Percentiles rank a stretch among this genome's conserved stretches.
Conservation (phyloP, 495 filamentous ascomycete genomes). For the Xylaria curta region DNA sequence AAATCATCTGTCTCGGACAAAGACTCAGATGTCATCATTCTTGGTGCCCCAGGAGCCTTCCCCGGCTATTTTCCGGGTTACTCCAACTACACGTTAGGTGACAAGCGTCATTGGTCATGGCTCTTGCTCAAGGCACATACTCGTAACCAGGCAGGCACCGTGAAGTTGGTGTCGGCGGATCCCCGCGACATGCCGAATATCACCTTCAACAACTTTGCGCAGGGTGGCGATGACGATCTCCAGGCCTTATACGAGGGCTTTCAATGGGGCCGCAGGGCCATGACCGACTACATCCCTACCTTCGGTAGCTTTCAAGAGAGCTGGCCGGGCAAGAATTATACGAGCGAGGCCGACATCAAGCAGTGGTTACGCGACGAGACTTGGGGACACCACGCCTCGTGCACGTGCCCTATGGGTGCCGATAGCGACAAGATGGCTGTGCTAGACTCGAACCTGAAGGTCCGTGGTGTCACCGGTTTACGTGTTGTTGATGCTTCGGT, state of each 20-base stretch:
- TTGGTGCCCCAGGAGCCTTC: constrained; percentile 40
- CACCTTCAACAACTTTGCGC: constrained; percentile 49
- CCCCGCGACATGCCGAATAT: constrained; percentile 52
- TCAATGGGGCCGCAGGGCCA: constrained; percentile 45
- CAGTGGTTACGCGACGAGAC: constrained; percentile 50
- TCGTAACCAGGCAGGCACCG: constrained; percentile 50
- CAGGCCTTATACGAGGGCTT: constrained; percentile 53
- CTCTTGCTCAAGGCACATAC: constrained; percentile 44
- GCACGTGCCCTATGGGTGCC: constrained; percentile 55
- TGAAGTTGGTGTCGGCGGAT: constrained; percentile 47
- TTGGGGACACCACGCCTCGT: constrained; percentile 59
- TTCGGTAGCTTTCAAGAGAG: constrained; percentile 48
- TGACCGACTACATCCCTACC: constrained; percentile 40
- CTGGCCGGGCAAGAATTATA: constrained; percentile 48
- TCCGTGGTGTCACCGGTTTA: constrained; percentile 54
- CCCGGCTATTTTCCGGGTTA: constrained; percentile 40
- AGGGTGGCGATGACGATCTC: constrained; percentile 41
- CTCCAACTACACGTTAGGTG: constrained; percentile 7
- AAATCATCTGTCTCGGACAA: constrained; percentile 46
- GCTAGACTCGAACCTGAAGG: constrained; percentile 55
- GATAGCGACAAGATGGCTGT: constrained; percentile 54
- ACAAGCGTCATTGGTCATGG: constrained; percentile 47
- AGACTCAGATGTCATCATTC: constrained; percentile 31
- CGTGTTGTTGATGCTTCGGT: constrained; percentile 61
- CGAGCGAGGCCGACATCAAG: constrained; percentile 39